Conservation (phyloP, 2,329 filamentous ascomycete species). For the Cladosporium halotolerans region DNA sequence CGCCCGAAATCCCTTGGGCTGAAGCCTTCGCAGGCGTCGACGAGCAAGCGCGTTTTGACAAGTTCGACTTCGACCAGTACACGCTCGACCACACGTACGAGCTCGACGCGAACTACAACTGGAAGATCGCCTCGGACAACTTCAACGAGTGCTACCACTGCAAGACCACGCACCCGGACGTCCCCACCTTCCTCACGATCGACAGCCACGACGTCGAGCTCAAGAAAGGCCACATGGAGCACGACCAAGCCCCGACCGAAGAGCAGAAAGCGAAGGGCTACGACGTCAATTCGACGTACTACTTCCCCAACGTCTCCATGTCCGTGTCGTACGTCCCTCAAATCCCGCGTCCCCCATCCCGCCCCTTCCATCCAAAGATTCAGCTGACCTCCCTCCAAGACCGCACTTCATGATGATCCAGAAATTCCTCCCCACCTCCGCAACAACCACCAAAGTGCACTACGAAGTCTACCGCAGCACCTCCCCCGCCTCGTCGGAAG, state of each 20-base stretch:
- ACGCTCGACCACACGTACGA: constrained; percentile 51
- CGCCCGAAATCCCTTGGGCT: constrained; percentile 44
- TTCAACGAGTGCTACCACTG: constrained; percentile 62
- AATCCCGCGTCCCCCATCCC: too few relatives aligned
- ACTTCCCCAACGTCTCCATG: constrained; percentile 44
- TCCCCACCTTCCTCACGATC: constrained; percentile 50
- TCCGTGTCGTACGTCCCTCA: constrained; percentile 40
- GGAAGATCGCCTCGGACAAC: constrained; percentile 56
- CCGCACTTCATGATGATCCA: constrained; percentile 57
- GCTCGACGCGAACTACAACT: constrained; percentile 51
- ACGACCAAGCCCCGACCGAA: constrained; percentile 36
- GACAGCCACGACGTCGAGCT: constrained; percentile 48
- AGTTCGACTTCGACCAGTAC: constrained; percentile 49
- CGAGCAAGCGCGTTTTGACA: constrained; percentile 36
- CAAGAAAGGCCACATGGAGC: constrained; percentile 44
- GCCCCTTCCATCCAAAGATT: background rate
- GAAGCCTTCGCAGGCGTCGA: constrained; percentile 47
- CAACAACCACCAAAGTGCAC: constrained; percentile 46
- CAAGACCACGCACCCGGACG: constrained; percentile 51
- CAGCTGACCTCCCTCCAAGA: background rate
- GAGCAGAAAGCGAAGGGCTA: constrained; percentile 44
- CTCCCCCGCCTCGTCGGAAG: constrained; percentile 44
- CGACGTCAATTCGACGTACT: constrained; percentile 42
- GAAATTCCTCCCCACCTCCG: constrained; percentile 50
- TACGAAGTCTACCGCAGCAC: constrained; percentile 58